Evolutionary conservation across 2,329 filamentous ascomycete genomes (phyloP), one percentile per base, ranked within the genome.

Genomic region (Tothia fuscella): DNA sequence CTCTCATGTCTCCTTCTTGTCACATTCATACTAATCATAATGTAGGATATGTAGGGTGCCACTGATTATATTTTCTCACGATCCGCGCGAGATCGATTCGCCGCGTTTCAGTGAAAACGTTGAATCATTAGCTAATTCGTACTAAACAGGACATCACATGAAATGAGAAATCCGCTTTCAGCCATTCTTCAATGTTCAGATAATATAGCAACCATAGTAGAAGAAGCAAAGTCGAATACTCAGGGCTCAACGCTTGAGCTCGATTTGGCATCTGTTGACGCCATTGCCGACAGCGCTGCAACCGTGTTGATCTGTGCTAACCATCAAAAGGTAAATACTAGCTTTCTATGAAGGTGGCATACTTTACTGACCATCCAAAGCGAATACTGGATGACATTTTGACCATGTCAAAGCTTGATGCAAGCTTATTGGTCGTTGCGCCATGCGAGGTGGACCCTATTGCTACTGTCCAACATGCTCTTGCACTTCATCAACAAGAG

Each of bases 341-440:
- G n/a, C n/a, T n/a, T n/a, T n/a, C n/a, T n/a, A n/a, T n/a, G n/a
- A n/a, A n/a, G n/a, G n/a, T n/a, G n/a, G n/a, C n/a, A n/a, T n/a
- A n/a, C 28, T 69, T 65, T 46, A 62, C 61, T 5, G 58, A 63
- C 17, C 66, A 69, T 43, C 65, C 67, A 43, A 67, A 66, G 45
- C 54, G 62, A n/a, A 68, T 69, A 9, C 28, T 44, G 3, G 42
- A 45, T 25, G 43, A 45, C 16, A 36, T 45, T 17, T 24, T 45
- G 28, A 45, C 43, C 4, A 26, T 45, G 13, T 29, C 21, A 3
- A 45, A 45, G 32, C 22, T 45, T 13, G 43, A 45, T 19, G 28
- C 32, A 13, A 28, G 30, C 21, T 38, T 45, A 12, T 29, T 45
- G 3, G 24, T 42, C 7, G 24, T 45, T n/a, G 35, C 42, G 9